These are phyloP conservation scores for Phymatotrichopsis omnivora DNA, from an alignment of 2,329 filamentous ascomycete species.

Conservation along the genomic window DNA sequence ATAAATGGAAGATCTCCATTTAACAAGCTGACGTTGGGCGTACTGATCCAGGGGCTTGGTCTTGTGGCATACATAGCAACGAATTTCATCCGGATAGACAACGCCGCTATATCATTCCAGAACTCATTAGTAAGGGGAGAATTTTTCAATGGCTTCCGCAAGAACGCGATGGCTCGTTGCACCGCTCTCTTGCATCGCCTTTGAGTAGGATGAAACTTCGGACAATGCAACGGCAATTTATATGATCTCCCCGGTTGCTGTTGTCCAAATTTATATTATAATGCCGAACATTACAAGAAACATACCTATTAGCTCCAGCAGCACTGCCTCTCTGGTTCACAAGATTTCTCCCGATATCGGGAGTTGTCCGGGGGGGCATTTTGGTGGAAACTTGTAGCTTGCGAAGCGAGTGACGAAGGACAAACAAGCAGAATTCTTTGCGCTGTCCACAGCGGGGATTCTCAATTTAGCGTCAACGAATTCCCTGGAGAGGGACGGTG, in stretches of 20 bases:
- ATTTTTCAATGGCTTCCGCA: neutral
- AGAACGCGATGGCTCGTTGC: too few species aligned
- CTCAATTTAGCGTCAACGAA: neutral
- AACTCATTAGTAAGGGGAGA: neutral
- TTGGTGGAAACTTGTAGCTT: too few species aligned
- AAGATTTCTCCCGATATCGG: neutral
- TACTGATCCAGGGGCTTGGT: constrained; percentile 25
- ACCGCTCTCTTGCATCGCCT: too few species aligned
- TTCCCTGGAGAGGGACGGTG: neutral
- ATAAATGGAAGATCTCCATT: constrained; percentile 17
- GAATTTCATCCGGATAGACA: constrained; percentile 15
- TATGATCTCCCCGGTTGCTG: neutral
- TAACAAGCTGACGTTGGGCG: constrained; percentile 27
- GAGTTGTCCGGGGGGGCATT: neutral
- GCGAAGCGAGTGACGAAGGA: neutral
- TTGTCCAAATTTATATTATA: neutral
- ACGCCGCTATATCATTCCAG: constrained; percentile 9
- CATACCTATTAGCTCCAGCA: constrained; percentile 13
- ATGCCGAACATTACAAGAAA: neutral
- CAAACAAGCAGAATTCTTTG: neutral
- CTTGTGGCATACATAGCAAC: constrained; percentile 26
- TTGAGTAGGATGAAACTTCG: neutral
- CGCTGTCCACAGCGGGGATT: neutral
- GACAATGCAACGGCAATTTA: neutral
- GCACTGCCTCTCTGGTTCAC: constrained; percentile 4